Conservation (phyloP, 805 yeast genomes). For the Pichia rugopelliculosa region DNA sequence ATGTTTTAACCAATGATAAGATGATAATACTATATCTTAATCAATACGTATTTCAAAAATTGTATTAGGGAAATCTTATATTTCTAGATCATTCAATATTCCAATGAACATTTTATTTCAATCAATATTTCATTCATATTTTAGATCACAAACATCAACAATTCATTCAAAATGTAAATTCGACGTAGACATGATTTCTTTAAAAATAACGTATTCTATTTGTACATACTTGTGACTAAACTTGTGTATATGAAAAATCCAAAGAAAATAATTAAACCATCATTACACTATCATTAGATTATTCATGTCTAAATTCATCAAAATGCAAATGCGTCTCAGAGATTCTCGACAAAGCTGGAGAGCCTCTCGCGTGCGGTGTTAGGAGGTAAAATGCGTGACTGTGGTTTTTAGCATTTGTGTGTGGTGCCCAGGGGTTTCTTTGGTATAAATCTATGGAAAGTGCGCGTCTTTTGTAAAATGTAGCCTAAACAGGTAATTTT, state of each 20-base stretch:
- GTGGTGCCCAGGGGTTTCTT: background rate
- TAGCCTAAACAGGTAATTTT: background rate
- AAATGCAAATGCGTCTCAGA: background rate
- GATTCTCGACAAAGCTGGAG: background rate
- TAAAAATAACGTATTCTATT: background rate
- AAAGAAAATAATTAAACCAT: background rate
- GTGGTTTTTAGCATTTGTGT: background rate
- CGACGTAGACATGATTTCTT: background rate
- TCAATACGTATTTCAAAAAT: too few species aligned
- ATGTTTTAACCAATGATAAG: too few species aligned
- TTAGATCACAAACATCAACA: too few species aligned
- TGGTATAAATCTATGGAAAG: background rate
- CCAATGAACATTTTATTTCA: too few species aligned
- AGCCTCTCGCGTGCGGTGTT: background rate
- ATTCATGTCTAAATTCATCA: background rate
- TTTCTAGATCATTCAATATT: too few species aligned
- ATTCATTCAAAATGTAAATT: too few species aligned
- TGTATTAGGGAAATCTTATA: too few species aligned
- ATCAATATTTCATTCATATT: background rate
- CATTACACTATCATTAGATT: background rate
- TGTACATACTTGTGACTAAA: background rate
- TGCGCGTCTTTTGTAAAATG: background rate
- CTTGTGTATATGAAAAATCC: background rate
- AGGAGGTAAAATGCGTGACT: background rate
- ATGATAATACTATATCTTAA: too few species aligned